A percentile compares a stretch with the other conserved stretches of the same genome.
phyloP scores from a whole-genome alignment of 768 basidiomycete species.

The Mycena indigotica region DNA sequence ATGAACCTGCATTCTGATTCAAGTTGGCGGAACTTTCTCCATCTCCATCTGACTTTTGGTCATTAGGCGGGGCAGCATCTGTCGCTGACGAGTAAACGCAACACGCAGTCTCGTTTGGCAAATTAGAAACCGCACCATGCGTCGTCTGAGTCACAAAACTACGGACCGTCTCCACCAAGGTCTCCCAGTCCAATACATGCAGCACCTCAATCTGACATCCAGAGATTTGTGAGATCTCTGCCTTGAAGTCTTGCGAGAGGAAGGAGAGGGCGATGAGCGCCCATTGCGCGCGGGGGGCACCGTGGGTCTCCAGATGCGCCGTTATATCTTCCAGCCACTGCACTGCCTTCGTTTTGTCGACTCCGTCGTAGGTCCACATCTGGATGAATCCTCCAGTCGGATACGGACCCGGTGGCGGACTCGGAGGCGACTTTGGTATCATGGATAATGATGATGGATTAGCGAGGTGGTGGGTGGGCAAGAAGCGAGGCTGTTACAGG shows the following conservation, averaged over 20 bases:
- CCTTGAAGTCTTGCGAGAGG: not conserved
- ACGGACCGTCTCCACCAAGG: not conserved
- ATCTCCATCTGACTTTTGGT: not conserved
- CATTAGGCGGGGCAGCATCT: not conserved
- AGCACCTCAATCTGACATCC: not conserved
- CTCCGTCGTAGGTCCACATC: not conserved
- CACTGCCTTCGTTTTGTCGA: not conserved
- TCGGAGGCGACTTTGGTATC: not conserved
- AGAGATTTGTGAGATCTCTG: not conserved
- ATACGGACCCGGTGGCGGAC: not conserved
- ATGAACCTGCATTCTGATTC: not conserved
- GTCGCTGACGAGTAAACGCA: not conserved
- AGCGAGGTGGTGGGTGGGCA: not conserved
- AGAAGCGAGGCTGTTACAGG: too few relatives aligned
- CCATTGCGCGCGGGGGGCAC: not conserved
- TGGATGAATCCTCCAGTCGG: not conserved
- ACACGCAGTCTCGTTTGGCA: not conserved
- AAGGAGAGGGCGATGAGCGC: not conserved
- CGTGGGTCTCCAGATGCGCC: not conserved
- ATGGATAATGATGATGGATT: not conserved
- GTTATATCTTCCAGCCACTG: not conserved
- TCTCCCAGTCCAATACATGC: not conserved
- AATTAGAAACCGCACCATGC: not conserved
- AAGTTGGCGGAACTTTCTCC: not conserved
- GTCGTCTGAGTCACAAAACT: not conserved